Evolutionary conservation across 495 filamentous ascomycete species (phyloP).

Genomic region (Neurospora cerealis): DNA sequence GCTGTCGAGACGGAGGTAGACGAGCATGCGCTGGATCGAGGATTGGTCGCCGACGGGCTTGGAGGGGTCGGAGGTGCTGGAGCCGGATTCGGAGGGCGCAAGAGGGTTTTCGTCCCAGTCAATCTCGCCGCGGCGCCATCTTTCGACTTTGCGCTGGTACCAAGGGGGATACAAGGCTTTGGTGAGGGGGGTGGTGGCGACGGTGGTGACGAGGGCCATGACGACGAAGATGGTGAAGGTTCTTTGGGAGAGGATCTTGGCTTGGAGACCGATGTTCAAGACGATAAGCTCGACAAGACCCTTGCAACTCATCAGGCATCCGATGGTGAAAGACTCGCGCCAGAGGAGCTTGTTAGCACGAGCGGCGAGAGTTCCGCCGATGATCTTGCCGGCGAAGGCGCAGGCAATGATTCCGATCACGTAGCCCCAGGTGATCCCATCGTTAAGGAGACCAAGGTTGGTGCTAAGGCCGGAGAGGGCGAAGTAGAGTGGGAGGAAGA

Average conservation of each 20-base stretch:
- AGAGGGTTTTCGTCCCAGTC: constrained; percentile 76
- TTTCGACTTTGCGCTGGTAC: constrained; percentile 85
- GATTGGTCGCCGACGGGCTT: constrained; percentile 34
- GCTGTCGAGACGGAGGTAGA: constrained; percentile 77
- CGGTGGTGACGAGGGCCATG: constrained; percentile 89
- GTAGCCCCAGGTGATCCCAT: constrained; percentile 83
- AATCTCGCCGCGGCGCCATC: constrained; percentile 87
- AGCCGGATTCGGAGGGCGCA: constrained; percentile 26
- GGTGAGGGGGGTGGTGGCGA: constrained; percentile 79
- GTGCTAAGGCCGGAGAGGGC: constrained; percentile 86
- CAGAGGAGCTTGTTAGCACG: constrained; percentile 70
- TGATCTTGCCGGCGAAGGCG: constrained; percentile 79
- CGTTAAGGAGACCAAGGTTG: constrained; percentile 76
- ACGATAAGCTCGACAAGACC: constrained; percentile 94
- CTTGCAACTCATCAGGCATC: constrained; percentile 95
- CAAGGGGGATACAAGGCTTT: constrained; percentile 69
- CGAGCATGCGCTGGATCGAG: constrained; percentile 37
- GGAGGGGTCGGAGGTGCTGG: constrained; percentile 26
- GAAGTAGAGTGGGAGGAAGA: constrained; percentile 95
- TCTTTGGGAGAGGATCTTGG: constrained; percentile 70
- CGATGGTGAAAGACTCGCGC: constrained; percentile 89
- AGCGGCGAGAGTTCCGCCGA: constrained; percentile 76
- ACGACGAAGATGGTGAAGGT: constrained; percentile 99
- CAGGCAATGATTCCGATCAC: constrained; percentile 75
- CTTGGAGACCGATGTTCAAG: constrained; percentile 89